Base-by-base conservation (phyloP, 495 filamentous ascomycete species). In the Staphylotrichum longicolle region DNA sequence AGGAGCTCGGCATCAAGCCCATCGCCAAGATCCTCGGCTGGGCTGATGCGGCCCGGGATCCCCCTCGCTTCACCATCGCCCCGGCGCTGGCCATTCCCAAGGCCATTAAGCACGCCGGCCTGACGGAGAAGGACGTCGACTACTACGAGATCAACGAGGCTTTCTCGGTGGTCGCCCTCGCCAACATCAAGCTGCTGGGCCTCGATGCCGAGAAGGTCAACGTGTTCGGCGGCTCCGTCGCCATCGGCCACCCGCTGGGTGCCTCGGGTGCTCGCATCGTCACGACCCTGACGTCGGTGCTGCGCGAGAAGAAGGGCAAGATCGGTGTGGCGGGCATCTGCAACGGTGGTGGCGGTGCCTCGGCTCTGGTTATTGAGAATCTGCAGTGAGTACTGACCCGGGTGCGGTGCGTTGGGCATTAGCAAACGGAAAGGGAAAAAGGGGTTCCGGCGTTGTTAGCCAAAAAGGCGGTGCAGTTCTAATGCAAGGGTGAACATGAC, bases 61-160 rank as follows among this genome's bases (percentile, higher is more conserved):
- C 94, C 6, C 88, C 86, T 73, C 92, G 96, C 72, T 98, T 98
- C 83, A 98, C 94, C 60, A 96, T 91, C 58, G 86, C 94, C 5
- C 94, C 94, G 32, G 84, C 94, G n/a, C 81, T 97, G 50, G 94
- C 94, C 35, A 94, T 98, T 58, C 94, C 94, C 62, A 97, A 97
- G 82, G 94, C 94, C 12, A 84, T 98, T 64, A 89, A 89, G 81
- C 93, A 98, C 75, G 94, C 94, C 41, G 86, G 86, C 60, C 75
- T 97, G 53, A 81, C 85, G 40, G 83, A 86, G 65, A 81, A 87
- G 48, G 78, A 87, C 44, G 83, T 98, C 54, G 93, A 97, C 68
- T 93, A 86, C 64, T 98, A 93, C 69, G 94, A 98, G 82, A 96
- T 98, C 81, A 98, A 98, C 77, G 94, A 98, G 79, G 94, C 94